phyloP scores from a whole-genome alignment of 139 green algal species.

The Eudorina sp. region DNA sequence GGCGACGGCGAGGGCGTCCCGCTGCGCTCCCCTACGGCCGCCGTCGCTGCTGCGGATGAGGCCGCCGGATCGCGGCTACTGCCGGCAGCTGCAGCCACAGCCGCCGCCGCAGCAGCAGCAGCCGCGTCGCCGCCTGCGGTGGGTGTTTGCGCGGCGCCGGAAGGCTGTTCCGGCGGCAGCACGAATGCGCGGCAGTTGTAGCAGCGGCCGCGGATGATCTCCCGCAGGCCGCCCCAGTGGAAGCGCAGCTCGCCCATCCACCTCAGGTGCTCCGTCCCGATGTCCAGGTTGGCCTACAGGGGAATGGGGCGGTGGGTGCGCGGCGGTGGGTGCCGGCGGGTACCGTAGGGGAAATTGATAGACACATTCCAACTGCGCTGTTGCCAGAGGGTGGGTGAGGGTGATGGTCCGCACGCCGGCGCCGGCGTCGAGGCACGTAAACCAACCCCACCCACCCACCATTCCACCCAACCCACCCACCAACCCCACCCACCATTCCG shows the following conservation, averaged over 20 bases:
- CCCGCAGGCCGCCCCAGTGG: constrained; percentile 72
- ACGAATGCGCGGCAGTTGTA: constrained; percentile 49
- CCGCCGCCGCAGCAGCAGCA: constrained; percentile 21
- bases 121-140: background rate
- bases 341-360: too few species aligned
- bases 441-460: background rate
- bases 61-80: background rate
- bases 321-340: too few species aligned
- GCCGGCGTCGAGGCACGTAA: too few species aligned
- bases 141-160: background rate
- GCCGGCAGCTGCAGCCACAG: background rate
- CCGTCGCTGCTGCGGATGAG: background rate
- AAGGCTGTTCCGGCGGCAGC: background rate
- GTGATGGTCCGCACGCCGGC: too few species aligned
- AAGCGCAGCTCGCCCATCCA: constrained; percentile 84
- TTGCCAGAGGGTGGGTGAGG: too few species aligned
- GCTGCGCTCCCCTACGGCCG: background rate
- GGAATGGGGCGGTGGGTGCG: background rate
- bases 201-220: constrained; percentile 65
- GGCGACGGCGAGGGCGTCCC: background rate
- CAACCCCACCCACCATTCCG: constrained; percentile 59
- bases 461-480: background rate
- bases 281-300: constrained; percentile 76
- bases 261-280: constrained; percentile 84
- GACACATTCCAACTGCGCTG: too few species aligned